phyloP scores from a whole-genome alignment of 495 filamentous ascomycete genomes.

The Aspergillus carlsbadensis region DNA sequence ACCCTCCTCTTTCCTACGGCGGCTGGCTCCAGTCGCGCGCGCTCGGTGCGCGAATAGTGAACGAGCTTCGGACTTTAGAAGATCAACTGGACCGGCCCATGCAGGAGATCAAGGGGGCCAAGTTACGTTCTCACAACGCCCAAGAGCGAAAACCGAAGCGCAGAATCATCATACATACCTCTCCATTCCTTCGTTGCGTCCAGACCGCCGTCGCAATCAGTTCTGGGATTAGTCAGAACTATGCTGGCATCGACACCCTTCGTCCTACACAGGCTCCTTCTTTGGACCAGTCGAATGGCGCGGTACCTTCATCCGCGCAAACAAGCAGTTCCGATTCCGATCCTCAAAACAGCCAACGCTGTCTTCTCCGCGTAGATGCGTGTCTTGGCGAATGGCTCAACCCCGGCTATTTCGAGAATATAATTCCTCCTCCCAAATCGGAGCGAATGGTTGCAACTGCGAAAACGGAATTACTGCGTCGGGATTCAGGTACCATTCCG shows the following conservation, averaged over 20 bases:
- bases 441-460: slow-evolving; percentile 82
- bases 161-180: slow-evolving; percentile 83
- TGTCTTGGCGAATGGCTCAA: slow-evolving; percentile 95
- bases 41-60: slow-evolving; percentile 76
- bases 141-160: slow-evolving; percentile 19
- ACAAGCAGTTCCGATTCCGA: background rate
- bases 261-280: background rate
- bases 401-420: slow-evolving; percentile 87
- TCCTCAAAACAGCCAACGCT: slow-evolving; percentile 22
- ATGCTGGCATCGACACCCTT: slow-evolving; percentile 18
- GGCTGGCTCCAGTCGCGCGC: slow-evolving; percentile 85
- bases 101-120: slow-evolving; percentile 17
- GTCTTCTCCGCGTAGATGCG: slow-evolving; percentile 74
- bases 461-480: slow-evolving; percentile 77
- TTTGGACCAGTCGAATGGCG: slow-evolving; percentile 7
- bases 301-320: slow-evolving; percentile 3
- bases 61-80: slow-evolving; percentile 56
- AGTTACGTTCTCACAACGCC: slow-evolving; percentile 17
- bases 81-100: slow-evolving; percentile 18
- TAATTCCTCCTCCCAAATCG: slow-evolving; percentile 83
- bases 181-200: slow-evolving; percentile 87
- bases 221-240: slow-evolving; percentile 76
- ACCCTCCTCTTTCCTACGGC: slow-evolving; percentile 91
- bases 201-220: slow-evolving; percentile 91
- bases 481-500: slow-evolving; percentile 51